phyloP scores from a whole-genome alignment of 1,284 basidiomycete species.

The Fomitopsis palustris region DNA sequence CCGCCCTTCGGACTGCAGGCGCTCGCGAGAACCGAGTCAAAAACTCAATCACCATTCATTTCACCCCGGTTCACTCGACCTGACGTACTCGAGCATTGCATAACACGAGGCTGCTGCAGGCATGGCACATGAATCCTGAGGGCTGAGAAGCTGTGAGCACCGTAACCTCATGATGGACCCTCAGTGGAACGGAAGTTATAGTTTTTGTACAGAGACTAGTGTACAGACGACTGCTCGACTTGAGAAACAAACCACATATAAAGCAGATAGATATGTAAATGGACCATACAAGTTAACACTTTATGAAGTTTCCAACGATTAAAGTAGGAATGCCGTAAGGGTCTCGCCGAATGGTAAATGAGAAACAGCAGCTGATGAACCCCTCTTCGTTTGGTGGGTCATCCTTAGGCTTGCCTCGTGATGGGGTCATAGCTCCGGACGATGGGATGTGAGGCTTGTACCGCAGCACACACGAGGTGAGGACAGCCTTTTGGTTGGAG shows the following conservation, averaged over 20 bases:
- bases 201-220: not conserved
- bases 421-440: slow-evolving; percentile 25
- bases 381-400: slow-evolving; percentile 52
- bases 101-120: no score
- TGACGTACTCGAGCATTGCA: no score
- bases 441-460: slow-evolving; percentile 59
- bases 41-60: no score
- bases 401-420: slow-evolving; percentile 24
- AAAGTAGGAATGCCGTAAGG: slow-evolving; percentile 91
- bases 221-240: not conserved
- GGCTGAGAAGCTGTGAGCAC: no score
- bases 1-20: no score
- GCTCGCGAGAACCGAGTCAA: no score
- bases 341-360: slow-evolving; percentile 91
- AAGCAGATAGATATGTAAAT: not conserved
- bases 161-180: no score
- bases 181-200: no score
- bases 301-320: slow-evolving; percentile 86
- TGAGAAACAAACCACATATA: not conserved
- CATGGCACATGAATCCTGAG: no score
- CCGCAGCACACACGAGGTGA: slow-evolving; percentile 89
- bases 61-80: no score
- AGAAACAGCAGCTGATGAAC: slow-evolving; percentile 91
- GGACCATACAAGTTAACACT: slow-evolving; percentile 35
- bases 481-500: slow-evolving; percentile 81